Base-by-base conservation (phyloP, 2,329 filamentous ascomycete species). In the Fusarium marasasianum region DNA sequence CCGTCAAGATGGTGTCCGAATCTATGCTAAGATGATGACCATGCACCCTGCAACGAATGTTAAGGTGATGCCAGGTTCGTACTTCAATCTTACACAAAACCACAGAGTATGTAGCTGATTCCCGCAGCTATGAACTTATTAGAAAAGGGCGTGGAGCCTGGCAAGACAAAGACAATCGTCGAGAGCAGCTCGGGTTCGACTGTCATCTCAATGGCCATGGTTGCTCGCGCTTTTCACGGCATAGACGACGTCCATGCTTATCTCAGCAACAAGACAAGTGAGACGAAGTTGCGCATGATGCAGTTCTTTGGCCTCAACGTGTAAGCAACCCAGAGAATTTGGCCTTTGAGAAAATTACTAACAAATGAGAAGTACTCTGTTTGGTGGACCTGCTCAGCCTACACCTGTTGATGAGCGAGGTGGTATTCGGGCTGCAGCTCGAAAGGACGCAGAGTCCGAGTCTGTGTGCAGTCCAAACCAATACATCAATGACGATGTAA, bases 1-100 rank as follows among this genome's bases (percentile, higher is more conserved):
- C 71, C 82, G 85, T 55, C 71, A 84, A 26, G 86, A 91, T 85
- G 87, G 87, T 3, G 87, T 91, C 6, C 86, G 88, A 29, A 90
- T 91, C 69, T 91, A 90, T 69, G 90, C 90, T 40, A 91, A 91
- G 80, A 88, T 91, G 87, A 88, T 91, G 85, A 89, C 87, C 6
- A 87, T 87, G 82, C 87, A 88, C 69, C 89, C 90, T 2, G 87
- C 89, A 18, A 88, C 90, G 65, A 91, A 91, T 58, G 88, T 91
- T 72, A 91, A 91, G 76, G 86, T 87, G 24, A 85, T 91, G 80
- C 90, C 90, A 75, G 87, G 86, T 87, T 78, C 24, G 77, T 75
- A 13, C 35, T 31, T 26, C 29, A 31, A 44, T 24, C 13, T 15
- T 14, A 29, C 12, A 12, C 7, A 13, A 44, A 11, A 41, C 10